Base-by-base conservation (phyloP, 495 filamentous ascomycete genomes). In the Amorphotheca resinae region DNA sequence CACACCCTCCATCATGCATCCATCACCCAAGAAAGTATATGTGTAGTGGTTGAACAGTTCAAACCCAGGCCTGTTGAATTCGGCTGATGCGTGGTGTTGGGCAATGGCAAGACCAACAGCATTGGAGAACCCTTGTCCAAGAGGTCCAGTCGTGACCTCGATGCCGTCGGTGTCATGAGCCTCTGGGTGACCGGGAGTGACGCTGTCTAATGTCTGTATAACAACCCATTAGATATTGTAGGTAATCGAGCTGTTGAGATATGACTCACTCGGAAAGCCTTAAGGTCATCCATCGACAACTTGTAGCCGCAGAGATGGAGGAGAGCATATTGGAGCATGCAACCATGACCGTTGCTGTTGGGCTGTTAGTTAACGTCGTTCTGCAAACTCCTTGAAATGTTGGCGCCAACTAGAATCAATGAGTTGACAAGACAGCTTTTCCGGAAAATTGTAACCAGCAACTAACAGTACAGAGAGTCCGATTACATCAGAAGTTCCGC, bases 241-340 rank as follows among this genome's bases (percentile, higher is more conserved):
- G 44, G n/a, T 9, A 22, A 33, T 32, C 22, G 3, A 36, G 28
- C 20, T 9, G 14, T 18, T 21, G 32, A 20, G n/a, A n/a, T n/a
- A n/a, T 6, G 36, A 76, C 84, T 59, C 79, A 93, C 87, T 58
- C 91, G 80, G 82, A 96, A 99, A 53, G 65, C 63, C 78, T 95
- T 96, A 52, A 99, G 58, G 69, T 95, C 89, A 51, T 96, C 86
- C 42, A 99, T 64, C 50, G 76, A 71, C 35, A 96, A 28, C 40
- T 64, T 75, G 63, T 93, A 99, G 63, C 93, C 91, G 68, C 87
- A 93, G 21, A 99, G 73, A 72, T 99, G 91, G 51, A 99, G 82
- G 52, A 99, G 74, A 56, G 91, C 82, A 79, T 99, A 99, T 64
- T 95, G 91, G 43, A 98, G 85, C 88, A 96, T 94, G 73, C 91